A percentile compares a stretch with the other conserved stretches of the same genome.
These are phyloP conservation scores for Lentinula novae-zelandiae DNA, from an alignment of 1,284 basidiomycete species.

Conservation along the genomic window DNA sequence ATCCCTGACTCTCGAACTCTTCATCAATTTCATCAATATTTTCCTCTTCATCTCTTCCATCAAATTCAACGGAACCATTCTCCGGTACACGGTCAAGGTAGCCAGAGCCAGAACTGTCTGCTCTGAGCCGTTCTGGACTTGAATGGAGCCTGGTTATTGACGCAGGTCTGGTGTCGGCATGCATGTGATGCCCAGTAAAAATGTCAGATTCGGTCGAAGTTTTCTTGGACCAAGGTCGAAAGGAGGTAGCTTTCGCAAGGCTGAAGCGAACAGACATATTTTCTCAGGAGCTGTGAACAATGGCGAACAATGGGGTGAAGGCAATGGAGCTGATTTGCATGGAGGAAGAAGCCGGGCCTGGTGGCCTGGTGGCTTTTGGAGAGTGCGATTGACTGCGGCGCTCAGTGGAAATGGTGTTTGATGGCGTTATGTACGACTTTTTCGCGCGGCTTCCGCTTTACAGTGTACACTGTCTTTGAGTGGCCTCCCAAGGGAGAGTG, in stretches of 20 bases:
- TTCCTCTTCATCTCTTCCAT: slow-evolving; percentile 19
- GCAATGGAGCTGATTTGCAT: not conserved
- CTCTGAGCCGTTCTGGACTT: slow-evolving; percentile 37
- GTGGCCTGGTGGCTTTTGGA: not conserved
- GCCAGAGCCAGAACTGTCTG: slow-evolving; percentile 12
- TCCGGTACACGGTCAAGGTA: slow-evolving; percentile 42
- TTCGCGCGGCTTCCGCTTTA: no score
- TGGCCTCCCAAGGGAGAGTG: no score
- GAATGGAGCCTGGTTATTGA: slow-evolving; percentile 2
- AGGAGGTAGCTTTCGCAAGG: slow-evolving; percentile 1
- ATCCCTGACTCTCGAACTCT: slow-evolving; percentile 53
- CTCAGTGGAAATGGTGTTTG: not conserved
- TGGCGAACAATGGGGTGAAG: not conserved
- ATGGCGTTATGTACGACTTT: not conserved
- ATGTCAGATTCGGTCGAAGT: not conserved
- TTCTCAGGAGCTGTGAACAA: not conserved
- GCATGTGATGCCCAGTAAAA: not conserved
- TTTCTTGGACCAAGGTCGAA: not conserved
- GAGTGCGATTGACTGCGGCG: not conserved
- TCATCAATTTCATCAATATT: slow-evolving; percentile 37
- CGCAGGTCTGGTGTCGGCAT: not conserved
- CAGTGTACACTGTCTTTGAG: no score
- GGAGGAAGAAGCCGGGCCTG: not conserved
- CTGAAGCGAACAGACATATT: not conserved
- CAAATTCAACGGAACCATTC: slow-evolving; percentile 29